Conservation (phyloP, 2,329 filamentous ascomycete species). For the Truncatella angustata region DNA sequence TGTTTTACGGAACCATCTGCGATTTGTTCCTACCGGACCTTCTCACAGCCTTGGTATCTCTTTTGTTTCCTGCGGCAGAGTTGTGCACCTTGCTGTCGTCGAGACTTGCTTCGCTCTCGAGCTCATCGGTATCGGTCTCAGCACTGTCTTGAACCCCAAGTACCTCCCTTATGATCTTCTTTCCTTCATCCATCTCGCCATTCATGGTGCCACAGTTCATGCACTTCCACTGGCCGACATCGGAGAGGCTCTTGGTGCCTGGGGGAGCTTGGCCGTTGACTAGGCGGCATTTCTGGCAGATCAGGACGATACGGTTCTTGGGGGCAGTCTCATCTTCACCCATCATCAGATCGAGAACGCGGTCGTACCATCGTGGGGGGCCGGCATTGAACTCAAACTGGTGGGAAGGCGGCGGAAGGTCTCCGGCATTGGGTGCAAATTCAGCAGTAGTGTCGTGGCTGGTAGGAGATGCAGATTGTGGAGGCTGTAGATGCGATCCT, state of each 20-base stretch:
- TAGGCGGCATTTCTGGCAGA: slow-evolving; percentile 78
- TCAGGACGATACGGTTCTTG: slow-evolving; percentile 85
- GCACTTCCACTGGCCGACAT: slow-evolving; percentile 86
- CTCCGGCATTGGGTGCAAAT: slow-evolving; percentile 73
- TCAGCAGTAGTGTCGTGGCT: slow-evolving; percentile 52
- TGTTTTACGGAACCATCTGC: slow-evolving; percentile 1
- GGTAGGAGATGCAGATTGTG: slow-evolving; percentile 18
- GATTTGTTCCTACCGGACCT: slow-evolving; percentile 6
- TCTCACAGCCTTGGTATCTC: not conserved
- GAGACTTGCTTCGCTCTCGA: not conserved
- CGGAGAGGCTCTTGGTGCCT: slow-evolving; percentile 71
- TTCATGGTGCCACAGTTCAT: slow-evolving; percentile 81
- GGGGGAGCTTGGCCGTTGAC: slow-evolving; percentile 97
- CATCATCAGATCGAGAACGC: slow-evolving; percentile 85
- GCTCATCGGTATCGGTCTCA: not conserved
- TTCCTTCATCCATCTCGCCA: slow-evolving; percentile 74
- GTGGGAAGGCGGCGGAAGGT: slow-evolving; percentile 23
- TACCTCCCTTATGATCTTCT: slow-evolving; percentile 69
- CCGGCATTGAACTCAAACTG: slow-evolving; percentile 32
- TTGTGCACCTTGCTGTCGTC: not conserved
- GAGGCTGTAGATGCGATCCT: not conserved
- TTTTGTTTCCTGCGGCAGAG: not conserved
- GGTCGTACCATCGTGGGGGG: slow-evolving; percentile 82
- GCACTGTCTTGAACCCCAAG: slow-evolving; percentile 27
- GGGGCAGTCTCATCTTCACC: slow-evolving; percentile 93